Conservation (phyloP, 2,329 filamentous ascomycete species). For the Paraphoma chrysanthemicola region DNA sequence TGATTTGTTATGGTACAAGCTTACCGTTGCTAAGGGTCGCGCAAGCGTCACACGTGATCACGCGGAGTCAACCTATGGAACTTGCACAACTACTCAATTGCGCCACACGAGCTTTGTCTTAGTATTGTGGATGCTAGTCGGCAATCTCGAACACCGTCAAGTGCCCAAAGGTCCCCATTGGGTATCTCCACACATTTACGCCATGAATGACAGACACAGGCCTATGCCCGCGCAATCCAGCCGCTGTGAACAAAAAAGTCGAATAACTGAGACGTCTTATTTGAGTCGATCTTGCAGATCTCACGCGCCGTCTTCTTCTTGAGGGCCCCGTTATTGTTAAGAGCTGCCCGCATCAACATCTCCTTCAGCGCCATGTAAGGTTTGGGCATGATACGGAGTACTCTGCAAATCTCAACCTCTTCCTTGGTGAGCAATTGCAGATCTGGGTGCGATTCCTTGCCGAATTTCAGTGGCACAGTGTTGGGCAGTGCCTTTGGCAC, state of each 20-base stretch:
- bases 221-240: slow-evolving; percentile 84
- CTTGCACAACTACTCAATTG: neutral
- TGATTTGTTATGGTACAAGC: neutral
- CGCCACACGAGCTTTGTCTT: neutral
- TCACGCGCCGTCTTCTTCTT: slow-evolving; percentile 95
- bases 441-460: slow-evolving; percentile 79
- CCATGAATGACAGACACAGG: slow-evolving; percentile 10
- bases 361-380: slow-evolving; percentile 96
- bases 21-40: neutral
- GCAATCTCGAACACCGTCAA: no score
- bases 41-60: neutral
- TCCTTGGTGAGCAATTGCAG: slow-evolving; percentile 84
- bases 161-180: slow-evolving; percentile 2
- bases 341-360: slow-evolving; percentile 85
- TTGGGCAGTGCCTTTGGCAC: slow-evolving; percentile 65
- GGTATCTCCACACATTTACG: slow-evolving; percentile 29
- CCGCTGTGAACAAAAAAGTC: slow-evolving; percentile 94
- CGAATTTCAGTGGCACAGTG: slow-evolving; percentile 70
- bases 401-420: slow-evolving; percentile 85
- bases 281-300: slow-evolving; percentile 81
- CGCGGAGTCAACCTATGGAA: no score
- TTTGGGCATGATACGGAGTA: slow-evolving; percentile 86
- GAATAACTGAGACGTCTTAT: slow-evolving; percentile 85
- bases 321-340: slow-evolving; percentile 84
- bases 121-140: neutral